Conservation (phyloP, 805 yeast species). For the Torulaspora gathmanii region DNA sequence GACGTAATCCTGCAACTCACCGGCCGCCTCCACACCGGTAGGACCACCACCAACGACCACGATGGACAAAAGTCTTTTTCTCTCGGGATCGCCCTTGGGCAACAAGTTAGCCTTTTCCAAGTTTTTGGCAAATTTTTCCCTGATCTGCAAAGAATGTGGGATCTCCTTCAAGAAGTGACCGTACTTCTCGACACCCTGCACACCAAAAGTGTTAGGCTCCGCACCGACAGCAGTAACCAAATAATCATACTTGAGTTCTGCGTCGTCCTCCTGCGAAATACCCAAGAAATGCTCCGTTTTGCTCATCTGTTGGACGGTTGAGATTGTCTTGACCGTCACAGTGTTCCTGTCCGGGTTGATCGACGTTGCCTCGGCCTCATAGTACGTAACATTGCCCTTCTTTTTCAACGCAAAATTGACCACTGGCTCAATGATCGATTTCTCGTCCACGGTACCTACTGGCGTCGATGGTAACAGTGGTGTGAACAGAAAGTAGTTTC, state of each 20-base stretch:
- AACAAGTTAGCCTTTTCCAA: conserved; percentile 84
- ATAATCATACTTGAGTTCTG: conserved; percentile 65
- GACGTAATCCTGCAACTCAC: conserved; percentile 91
- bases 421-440: conserved; percentile 92
- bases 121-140: conserved; percentile 77
- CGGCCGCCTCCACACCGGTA: conserved; percentile 96
- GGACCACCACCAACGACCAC: conserved; percentile 98
- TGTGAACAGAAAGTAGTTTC: conserved; percentile 90
- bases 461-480: conserved; percentile 91
- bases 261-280: conserved; percentile 39
- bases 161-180: conserved; percentile 87
- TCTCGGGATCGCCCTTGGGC: conserved; percentile 71
- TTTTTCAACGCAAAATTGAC: conserved; percentile 77
- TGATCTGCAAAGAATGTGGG: conserved; percentile 75
- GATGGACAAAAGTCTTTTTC: conserved; percentile 77
- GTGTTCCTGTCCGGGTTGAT: conserved; percentile 72
- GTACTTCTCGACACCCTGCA: conserved; percentile 82
- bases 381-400: conserved; percentile 71
- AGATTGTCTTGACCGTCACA: conserved; percentile 52
- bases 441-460: conserved; percentile 84
- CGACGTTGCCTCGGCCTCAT: conserved; percentile 85
- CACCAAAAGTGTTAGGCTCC: conserved; percentile 87
- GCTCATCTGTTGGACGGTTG: conserved; percentile 32
- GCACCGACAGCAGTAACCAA: conserved; percentile 91
- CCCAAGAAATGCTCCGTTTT: conserved; percentile 38